These are phyloP conservation scores for Xylaria sp. DNA, from an alignment of 495 filamentous ascomycete species.

Conservation along the genomic window DNA sequence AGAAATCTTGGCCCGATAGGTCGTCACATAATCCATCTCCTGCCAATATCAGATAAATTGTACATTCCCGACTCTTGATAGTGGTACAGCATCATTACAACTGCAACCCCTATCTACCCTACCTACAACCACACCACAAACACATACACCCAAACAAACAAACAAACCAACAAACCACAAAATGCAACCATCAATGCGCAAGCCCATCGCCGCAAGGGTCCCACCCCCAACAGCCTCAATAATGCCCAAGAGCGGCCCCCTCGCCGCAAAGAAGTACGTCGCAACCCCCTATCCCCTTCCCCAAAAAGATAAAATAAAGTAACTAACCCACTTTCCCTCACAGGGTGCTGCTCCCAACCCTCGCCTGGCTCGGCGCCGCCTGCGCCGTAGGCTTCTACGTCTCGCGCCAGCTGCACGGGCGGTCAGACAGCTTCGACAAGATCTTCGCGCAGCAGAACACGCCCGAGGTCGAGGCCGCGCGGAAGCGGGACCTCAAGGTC, in stretches of 20 bases:
- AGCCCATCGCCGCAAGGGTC: slow-evolving; percentile 12
- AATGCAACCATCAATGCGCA: slow-evolving; percentile 27
- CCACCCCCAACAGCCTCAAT: slow-evolving; percentile 6
- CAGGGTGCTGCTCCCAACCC: slow-evolving; percentile 28
- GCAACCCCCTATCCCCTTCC: too few relatives aligned
- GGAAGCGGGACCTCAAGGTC: slow-evolving; percentile 39
- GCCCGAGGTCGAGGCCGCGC: slow-evolving; percentile 41
- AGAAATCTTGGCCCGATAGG: background rate
- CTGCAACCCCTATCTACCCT: slow-evolving; percentile 5
- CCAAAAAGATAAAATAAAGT: background rate
- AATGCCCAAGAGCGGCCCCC: slow-evolving; percentile 31
- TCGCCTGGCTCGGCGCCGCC: slow-evolving; percentile 33
- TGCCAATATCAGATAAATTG: background rate
- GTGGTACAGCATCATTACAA: background rate
- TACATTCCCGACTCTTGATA: background rate
- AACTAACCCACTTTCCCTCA: slow-evolving; percentile 1
- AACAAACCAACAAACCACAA: slow-evolving; percentile 5
- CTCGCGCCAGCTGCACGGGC: slow-evolving; percentile 38
- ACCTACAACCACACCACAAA: background rate
- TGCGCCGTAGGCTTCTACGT: slow-evolving; percentile 44
- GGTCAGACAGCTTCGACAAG: slow-evolving; percentile 45
- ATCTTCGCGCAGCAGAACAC: slow-evolving; percentile 53
- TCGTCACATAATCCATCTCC: background rate
- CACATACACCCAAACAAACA: too few relatives aligned
- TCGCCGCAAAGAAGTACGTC: slow-evolving; percentile 30